phyloP scores from a whole-genome alignment of 2,329 filamentous ascomycete genomes.

The Cytospora chrysosperma region DNA sequence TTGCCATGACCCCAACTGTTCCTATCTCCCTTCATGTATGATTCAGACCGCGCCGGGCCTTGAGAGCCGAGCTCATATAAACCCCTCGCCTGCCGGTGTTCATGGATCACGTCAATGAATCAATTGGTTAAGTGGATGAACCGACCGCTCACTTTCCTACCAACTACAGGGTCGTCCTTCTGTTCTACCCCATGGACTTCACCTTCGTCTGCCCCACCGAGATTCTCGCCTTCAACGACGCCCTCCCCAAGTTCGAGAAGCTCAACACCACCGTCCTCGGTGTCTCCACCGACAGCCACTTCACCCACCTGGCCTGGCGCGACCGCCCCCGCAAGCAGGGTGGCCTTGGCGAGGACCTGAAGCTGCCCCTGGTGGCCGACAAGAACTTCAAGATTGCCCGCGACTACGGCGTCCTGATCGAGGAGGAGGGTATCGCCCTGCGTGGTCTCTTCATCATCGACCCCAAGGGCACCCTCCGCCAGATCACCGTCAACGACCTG shows the following conservation, averaged over 20 bases:
- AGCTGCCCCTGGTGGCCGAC: conserved; percentile 62
- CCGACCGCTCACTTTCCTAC: conserved; percentile 11
- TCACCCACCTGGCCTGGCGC: conserved; percentile 56
- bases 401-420: conserved; percentile 63
- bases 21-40: too few species aligned
- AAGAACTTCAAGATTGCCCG: conserved; percentile 59
- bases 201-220: conserved; percentile 67
- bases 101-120: too few species aligned
- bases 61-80: not conserved
- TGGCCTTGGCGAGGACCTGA: conserved; percentile 57
- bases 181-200: conserved; percentile 68
- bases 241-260: conserved; percentile 56
- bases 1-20: too few species aligned
- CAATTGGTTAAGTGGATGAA: not conserved
- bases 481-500: conserved; percentile 66
- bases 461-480: conserved; percentile 58
- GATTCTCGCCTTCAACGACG: conserved; percentile 64
- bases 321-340: conserved; percentile 58
- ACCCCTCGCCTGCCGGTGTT: not conserved
- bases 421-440: conserved; percentile 62
- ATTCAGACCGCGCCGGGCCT: too few species aligned
- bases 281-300: conserved; percentile 62
- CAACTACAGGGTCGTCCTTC: conserved; percentile 57
- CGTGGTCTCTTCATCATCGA: conserved; percentile 67
- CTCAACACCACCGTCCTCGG: conserved; percentile 61